Evolutionary conservation across 371 early-diverging fungal genomes (phyloP), one percentile per base, ranked within the genome.

Genomic region (Batkoa obscura): DNA sequence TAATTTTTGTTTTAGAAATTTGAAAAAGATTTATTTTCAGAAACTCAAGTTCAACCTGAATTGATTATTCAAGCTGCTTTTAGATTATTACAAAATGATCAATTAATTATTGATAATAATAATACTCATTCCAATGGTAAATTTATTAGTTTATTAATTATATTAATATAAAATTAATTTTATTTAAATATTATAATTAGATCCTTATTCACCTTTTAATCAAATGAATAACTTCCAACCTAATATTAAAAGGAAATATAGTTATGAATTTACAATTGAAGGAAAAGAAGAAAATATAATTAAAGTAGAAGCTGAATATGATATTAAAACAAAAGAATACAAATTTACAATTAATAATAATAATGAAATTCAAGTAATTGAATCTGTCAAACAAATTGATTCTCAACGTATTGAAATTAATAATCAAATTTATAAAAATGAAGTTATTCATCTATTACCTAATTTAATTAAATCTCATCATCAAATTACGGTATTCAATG

Each of bases 31-130:
- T 66, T 90, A 39, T 82, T 92, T 60, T 66, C 73, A 46, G 60
- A 71, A 9, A 64, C 71, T 1, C 60, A 61, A 35, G 68, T 68
- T 8, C 45, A 45, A 15, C 4, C 69, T 12, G 70, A 70, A 6
- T 70, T 77, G 8, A 66, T 90, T 23, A 84, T 82, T 4, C 79
- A 78, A 51, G 87, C 85, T 41, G 85, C 86, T 0, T 66, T 83
- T 59, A 77, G 78, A 0, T 56, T 84, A 39, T 63, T 79, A 5
- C 65, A 81, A 47, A 65, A 65, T 35, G 78, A 78, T 42, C 60
- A 70, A 42, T 66, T 65, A 48, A 62, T 62, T 31, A 56, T 62
- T 10, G 64, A 67, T 32, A 58, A 61, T 43, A 64, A 57, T 10
- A 3, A 4, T 23, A n/a, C 45, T 45, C 3, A 4, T 3, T 9